These are phyloP conservation scores for Trapa incisa DNA, from an alignment of 345 rosid genomes.

Conservation along the genomic window DNA sequence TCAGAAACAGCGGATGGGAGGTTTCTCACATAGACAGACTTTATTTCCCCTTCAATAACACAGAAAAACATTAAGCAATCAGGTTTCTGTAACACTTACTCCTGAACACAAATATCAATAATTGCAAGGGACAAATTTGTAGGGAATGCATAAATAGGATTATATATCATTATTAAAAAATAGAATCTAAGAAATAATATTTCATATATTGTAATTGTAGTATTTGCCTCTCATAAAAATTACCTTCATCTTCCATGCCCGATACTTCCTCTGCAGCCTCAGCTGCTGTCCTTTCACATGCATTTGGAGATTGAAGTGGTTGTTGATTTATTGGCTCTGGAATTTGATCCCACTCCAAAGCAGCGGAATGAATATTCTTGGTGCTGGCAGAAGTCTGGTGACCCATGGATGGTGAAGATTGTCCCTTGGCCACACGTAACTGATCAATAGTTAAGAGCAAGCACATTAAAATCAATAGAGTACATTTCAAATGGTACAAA, in stretches of 20 bases:
- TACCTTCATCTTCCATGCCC: constrained; percentile 43
- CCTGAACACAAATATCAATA: not conserved
- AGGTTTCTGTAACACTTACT: not conserved
- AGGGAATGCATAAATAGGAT: not conserved
- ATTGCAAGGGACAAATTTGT: not conserved
- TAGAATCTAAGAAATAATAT: not conserved
- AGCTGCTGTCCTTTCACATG: constrained; percentile 22
- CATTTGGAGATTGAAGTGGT: constrained; percentile 17
- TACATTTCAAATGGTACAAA: not conserved
- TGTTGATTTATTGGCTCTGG: constrained; percentile 23
- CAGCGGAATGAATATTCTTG: constrained; percentile 13
- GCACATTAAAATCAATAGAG: not conserved
- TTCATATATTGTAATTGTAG: not conserved
- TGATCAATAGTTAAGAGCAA: constrained; percentile 12
- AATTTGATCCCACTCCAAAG: constrained; percentile 32
- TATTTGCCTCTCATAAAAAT: not conserved
- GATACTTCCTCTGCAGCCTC: constrained; percentile 33
- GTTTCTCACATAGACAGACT: constrained; percentile 58
- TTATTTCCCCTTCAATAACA: constrained; percentile 39
- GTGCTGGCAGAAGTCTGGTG: constrained; percentile 25
- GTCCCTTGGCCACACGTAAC: constrained; percentile 49
- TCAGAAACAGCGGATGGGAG: constrained; percentile 38
- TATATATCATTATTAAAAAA: not conserved
- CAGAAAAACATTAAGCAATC: not conserved
- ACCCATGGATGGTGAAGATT: constrained; percentile 24